Evolutionary conservation across 495 filamentous ascomycete genomes (phyloP), one percentile per base, ranked within the genome.

Genomic region (Penicillium macrosclerotiorum): DNA sequence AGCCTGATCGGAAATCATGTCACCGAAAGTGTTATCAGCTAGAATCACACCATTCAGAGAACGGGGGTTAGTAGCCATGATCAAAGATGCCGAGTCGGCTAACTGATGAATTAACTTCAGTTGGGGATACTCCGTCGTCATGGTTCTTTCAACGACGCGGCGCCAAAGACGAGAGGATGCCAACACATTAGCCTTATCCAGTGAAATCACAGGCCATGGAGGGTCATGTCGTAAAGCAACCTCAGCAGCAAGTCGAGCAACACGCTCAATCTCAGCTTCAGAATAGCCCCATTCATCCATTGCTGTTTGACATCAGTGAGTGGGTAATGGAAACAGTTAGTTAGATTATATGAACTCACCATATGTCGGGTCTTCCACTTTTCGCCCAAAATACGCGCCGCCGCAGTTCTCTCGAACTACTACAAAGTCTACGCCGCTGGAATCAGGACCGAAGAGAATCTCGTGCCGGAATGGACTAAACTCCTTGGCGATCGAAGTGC

Each of bases 161-260:
- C 75, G 60, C 75, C 74, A 78, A 8, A 78, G 60, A 2, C 74
- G 63, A n/a, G 68, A 71, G 9, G 62, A 71, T 9, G 75, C 74
- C 4, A 78, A 59, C 3, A 78, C 75, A 50, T 78, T 78, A 0
- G 74, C 75, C 44, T 77, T 78, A 51, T 78, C 75, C 17, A 68
- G 58, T 2, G 67, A 70, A 42, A 72, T 70, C 1, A 75, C 68
- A 8, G 68, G 68, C 60, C 67, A 67, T 0, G 69, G 67, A n/a
- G 69, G 69, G 44, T 71, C 49, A 34, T 69, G 64, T 26, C 69
- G 63, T 8, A 69, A 59, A 11, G 75, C 74, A 11, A 78, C 55
- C 30, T 73, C 59, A 0, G 72, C 75, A 0, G 73, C 64, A 8
- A 77, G 62, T 34, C 75, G 69, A 3, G 69, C 63, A n/a, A 75